Base-by-base conservation (phyloP, 2,329 filamentous ascomycete species). In the Aureobasidium leucospermi region DNA sequence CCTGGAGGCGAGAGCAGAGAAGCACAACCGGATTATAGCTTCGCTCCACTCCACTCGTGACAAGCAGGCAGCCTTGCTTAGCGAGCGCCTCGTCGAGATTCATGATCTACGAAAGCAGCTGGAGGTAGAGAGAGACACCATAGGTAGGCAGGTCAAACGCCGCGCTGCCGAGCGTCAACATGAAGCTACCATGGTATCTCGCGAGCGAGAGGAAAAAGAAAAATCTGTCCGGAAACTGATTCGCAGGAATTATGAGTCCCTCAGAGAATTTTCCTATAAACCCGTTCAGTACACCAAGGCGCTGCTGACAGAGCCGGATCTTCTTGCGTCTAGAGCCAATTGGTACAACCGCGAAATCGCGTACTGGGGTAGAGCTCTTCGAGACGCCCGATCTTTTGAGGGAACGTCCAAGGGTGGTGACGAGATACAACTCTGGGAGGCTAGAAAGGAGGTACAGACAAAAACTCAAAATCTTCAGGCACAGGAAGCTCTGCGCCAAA, bases 151-250 rank as follows among this genome's bases (percentile, higher is more conserved):
- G 55, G 15, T 10, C 36, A 45, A 36, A 6, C 31, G 53, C 42
- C 31, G 42, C 3, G 16, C 31, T 69, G 68, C 9, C 65, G 64
- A 42, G 67, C 67, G 67, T 68, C 69, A 19, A 41, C 60, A 55
- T 28, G 31, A 60, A 9, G 38, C 19, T n/a, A 10, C 28, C 13
- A 16, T 41, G 29, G 43, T 66, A 76, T 16, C 74, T 75, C 47
- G 31, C 46, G 15, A 38, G 11, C 10, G 47, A 41, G 36, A 23
- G 31, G 32, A 46, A 15, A 59, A 56, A 16, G 34, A 23, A 38
- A 55, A 46, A 6, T 39, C 16, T 60, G 64, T 36, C 52, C 63
- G 39, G 61, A 64, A 23, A 60, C 53, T 4, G 51, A 4, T 28
- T n/a, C 52, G 42, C 31, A 38, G 23, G 23, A 31, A 45, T 28